phyloP scores from a whole-genome alignment of 177 flowering plant species.

The Vitis hybrid region DNA sequence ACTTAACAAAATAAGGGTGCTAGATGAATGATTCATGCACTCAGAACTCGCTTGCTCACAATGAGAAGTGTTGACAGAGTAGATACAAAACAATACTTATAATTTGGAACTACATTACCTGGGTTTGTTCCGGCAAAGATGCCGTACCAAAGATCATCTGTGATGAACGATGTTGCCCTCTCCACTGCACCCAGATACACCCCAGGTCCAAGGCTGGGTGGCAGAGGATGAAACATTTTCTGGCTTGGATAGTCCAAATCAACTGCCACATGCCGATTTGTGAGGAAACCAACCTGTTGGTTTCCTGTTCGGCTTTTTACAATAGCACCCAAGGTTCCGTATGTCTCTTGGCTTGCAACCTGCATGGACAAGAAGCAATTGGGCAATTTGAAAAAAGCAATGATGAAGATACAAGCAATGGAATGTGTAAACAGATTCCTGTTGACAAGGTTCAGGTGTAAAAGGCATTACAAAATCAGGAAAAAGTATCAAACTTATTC shows the following conservation, averaged over 20 bases:
- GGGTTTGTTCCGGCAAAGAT: constrained; percentile 94
- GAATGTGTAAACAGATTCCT: neutral
- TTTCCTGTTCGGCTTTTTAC: constrained; percentile 90
- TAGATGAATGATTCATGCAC: neutral
- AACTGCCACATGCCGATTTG: constrained; percentile 93
- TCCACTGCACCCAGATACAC: constrained; percentile 95
- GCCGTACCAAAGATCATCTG: constrained; percentile 96
- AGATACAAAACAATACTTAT: neutral
- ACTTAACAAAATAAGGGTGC: neutral
- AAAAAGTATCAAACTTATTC: neutral
- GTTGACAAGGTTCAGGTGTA: neutral
- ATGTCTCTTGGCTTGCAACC: constrained; percentile 97
- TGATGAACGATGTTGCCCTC: constrained; percentile 93
- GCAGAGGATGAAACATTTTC: constrained; percentile 96
- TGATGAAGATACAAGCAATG: neutral
- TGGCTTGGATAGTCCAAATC: constrained; percentile 91
- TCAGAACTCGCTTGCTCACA: neutral
- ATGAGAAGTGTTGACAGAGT: neutral
- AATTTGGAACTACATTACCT: constrained; percentile 52
- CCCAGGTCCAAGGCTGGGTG: constrained; percentile 95
- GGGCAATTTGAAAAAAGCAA: neutral
- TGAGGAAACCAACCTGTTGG: constrained; percentile 86
- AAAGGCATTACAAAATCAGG: neutral
- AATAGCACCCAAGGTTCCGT: constrained; percentile 94
- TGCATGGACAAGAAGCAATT: constrained; percentile 23